These are phyloP conservation scores for Annulohypoxylon nitens DNA, from an alignment of 495 filamentous ascomycete genomes.

Conservation along the genomic window DNA sequence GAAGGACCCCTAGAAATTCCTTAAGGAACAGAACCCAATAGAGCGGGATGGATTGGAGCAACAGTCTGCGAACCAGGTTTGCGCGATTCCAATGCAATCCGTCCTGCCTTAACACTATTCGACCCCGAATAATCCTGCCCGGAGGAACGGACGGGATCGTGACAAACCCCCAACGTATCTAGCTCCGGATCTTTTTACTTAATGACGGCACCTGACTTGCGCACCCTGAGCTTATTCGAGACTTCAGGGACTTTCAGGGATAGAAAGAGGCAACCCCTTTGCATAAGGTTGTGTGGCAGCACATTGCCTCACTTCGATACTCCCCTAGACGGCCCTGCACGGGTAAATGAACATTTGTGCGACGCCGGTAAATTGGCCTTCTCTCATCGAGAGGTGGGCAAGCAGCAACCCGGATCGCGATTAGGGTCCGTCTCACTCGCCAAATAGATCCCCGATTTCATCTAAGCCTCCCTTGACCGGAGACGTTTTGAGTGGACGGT, in stretches of 20 bases:
- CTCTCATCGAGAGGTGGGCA: slow-evolving; percentile 31
- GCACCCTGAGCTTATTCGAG: slow-evolving; percentile 5
- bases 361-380: slow-evolving; percentile 31
- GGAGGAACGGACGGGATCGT: slow-evolving; percentile 20
- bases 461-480: slow-evolving; percentile 14
- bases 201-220: slow-evolving; percentile 26
- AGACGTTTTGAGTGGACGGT: slow-evolving; percentile 20
- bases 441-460: slow-evolving; percentile 8
- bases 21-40: slow-evolving; percentile 22
- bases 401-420: slow-evolving; percentile 38
- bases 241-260: not conserved
- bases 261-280: slow-evolving; percentile 10
- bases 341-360: slow-evolving; percentile 34
- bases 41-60: slow-evolving; percentile 21
- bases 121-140: slow-evolving; percentile 20
- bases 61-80: slow-evolving; percentile 33
- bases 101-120: slow-evolving; percentile 4
- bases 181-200: slow-evolving; percentile 15
- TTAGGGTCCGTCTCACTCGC: slow-evolving; percentile 18
- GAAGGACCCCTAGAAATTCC: slow-evolving; percentile 5
- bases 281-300: slow-evolving; percentile 40
- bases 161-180: slow-evolving; percentile 14
- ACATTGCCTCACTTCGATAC: slow-evolving; percentile 20
- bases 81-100: slow-evolving; percentile 5
- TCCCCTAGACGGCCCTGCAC: slow-evolving; percentile 26